Base-by-base conservation (phyloP, 345 rosid genomes). In the Sonneratia alba region DNA sequence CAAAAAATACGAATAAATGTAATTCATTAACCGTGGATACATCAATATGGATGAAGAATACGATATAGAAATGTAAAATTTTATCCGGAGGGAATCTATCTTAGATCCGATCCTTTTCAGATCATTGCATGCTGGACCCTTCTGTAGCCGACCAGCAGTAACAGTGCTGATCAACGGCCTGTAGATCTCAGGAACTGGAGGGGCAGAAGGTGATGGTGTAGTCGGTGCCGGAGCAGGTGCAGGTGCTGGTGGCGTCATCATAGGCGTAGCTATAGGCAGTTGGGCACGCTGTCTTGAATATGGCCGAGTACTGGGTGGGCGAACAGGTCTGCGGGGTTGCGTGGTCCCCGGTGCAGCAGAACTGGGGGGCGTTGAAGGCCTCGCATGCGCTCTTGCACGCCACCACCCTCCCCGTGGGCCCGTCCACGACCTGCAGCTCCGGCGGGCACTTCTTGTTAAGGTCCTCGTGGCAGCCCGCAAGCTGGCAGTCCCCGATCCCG, bases 211-310 rank as follows among this genome's bases (percentile, higher is more conserved):
- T 89, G 78, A 93, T 93, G 82, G 85, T 36, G 68, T 91, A 93
- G 67, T 85, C 85, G 22, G 98, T 73, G 16, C 94, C 89, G 8
- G 95, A 66, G 24, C 98, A 93, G 57, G 96, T 91, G 74, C 87
- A 76, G 6, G 96, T 93, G 62, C 97, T 93, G 0, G 95, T 75
- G 0, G 92, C 94, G 66, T 91, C 98, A 68, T 93, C 98, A 45
- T 91, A 93, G 5, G 98, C 97, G 34, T 93, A 93, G 40, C 97
- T 93, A 21, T 93, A 93, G 10, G 98, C 98, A 13, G 88, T 78
- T 9, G 96, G 97, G 69, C 98, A 91, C 48, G 97, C 96, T 16
- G 72, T 80, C 82, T 93, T 93, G 75, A 93, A 93, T 87, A 88
- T 24, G 64, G 51, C 76, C 48, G 97, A 91, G 83, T 89, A 91